A percentile compares a stretch with the other conserved stretches of the same genome.
Evolutionary conservation across 2,329 filamentous ascomycete species (phyloP).

Genomic region (Fusarium proliferatum): DNA sequence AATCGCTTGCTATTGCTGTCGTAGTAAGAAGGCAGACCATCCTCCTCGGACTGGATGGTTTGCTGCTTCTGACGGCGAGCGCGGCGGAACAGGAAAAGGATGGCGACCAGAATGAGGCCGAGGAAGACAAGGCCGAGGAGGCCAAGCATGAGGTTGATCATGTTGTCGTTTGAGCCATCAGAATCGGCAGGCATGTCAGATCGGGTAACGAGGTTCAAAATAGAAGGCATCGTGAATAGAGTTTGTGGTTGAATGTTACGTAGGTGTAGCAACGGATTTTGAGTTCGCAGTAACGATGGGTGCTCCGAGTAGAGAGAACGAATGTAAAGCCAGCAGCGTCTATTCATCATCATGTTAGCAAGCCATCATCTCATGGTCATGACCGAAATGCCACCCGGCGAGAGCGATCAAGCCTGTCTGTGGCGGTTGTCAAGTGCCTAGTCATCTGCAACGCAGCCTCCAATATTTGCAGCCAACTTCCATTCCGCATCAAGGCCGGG

Average conservation of each 20-base stretch:
- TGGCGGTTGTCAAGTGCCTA: conserved; percentile 3
- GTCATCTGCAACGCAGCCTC: conserved; percentile 31
- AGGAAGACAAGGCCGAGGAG: conserved; percentile 83
- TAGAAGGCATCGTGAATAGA: conserved; percentile 42
- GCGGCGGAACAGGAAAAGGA: conserved; percentile 79
- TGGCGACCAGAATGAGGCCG: conserved; percentile 73
- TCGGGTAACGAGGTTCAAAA: conserved; percentile 41
- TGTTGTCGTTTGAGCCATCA: conserved; percentile 64
- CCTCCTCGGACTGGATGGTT: conserved; percentile 48
- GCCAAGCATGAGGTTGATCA: conserved; percentile 81
- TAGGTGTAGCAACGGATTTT: conserved; percentile 26
- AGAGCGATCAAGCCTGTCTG: conserved; percentile 19
- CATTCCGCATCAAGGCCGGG: conserved; percentile 40
- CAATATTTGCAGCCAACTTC: conserved; percentile 31
- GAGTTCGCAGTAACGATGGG: conserved; percentile 29
- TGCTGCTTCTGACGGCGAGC: conserved; percentile 64
- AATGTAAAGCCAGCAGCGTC: conserved; percentile 30
- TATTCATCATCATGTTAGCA: conserved; percentile 40
- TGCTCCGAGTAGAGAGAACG: conserved; percentile 39
- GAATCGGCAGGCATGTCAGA: conserved; percentile 48
- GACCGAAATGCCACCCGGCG: conserved; percentile 7
- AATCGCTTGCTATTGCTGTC: conserved; percentile 62
- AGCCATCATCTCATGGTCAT: conserved; percentile 10
- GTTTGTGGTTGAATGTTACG: conserved; percentile 21
- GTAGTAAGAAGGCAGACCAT: conserved; percentile 76